phyloP scores from a whole-genome alignment of 805 yeast species.

The Starmerella bombi region DNA sequence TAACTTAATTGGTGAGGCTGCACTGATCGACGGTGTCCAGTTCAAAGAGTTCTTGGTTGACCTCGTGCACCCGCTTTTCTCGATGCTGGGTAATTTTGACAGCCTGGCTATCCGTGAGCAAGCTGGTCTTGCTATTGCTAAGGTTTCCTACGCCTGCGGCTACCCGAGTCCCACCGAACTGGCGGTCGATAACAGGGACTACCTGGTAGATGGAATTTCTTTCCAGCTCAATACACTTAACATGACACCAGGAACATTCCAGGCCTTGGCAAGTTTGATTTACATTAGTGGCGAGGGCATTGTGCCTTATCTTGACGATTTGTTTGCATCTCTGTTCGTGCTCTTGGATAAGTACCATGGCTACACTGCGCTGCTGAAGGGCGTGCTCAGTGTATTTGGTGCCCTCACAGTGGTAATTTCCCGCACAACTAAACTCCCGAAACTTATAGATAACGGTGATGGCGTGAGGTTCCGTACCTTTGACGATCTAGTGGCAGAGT shows the following conservation, averaged over 20 bases:
- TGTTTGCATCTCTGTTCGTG: slow-evolving; percentile 60
- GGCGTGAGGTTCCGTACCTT: slow-evolving; percentile 3
- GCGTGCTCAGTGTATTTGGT: slow-evolving; percentile 54
- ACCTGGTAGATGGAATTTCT: slow-evolving; percentile 67
- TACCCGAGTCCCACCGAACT: slow-evolving; percentile 39
- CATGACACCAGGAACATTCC: slow-evolving; percentile 60
- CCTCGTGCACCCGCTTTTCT: slow-evolving; percentile 56
- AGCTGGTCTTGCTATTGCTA: slow-evolving; percentile 41
- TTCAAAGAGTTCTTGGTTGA: slow-evolving; percentile 53
- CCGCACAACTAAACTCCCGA: slow-evolving; percentile 2
- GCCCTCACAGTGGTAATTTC: slow-evolving; percentile 7
- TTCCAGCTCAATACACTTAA: slow-evolving; percentile 53
- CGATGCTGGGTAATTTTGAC: slow-evolving; percentile 46
- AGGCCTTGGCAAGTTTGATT: slow-evolving; percentile 55
- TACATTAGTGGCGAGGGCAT: slow-evolving; percentile 57
- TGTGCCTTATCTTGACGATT: slow-evolving; percentile 54
- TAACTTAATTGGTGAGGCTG: slow-evolving; percentile 17
- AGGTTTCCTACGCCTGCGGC: slow-evolving; percentile 41
- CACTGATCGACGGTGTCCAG: slow-evolving; percentile 19
- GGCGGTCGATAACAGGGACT: slow-evolving; percentile 60
- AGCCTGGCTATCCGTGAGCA: slow-evolving; percentile 34
- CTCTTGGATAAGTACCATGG: slow-evolving; percentile 78
- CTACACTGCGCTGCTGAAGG: slow-evolving; percentile 55
- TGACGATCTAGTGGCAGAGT: slow-evolving; percentile 19
- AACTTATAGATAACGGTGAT: neutral